Evolutionary conservation across 108 stramenopile species (phyloP).

Genomic region (Conticribra weissflogii): DNA sequence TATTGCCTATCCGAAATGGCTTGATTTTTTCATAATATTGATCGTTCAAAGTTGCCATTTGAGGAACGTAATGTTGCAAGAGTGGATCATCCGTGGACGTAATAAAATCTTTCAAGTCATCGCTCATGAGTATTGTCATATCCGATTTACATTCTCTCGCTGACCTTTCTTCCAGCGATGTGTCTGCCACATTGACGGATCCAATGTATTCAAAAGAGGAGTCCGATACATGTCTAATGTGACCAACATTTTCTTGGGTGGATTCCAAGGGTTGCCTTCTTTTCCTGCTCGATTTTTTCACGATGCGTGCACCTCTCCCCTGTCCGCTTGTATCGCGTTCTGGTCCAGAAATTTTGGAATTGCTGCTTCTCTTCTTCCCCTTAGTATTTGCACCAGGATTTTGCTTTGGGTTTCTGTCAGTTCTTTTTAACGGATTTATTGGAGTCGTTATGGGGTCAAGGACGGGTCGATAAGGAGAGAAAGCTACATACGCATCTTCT

Average conservation of each 20-base stretch:
- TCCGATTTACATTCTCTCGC: neutral
- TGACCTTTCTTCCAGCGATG: neutral
- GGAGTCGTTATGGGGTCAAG: no score
- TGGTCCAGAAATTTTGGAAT: neutral
- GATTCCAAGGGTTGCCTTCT: neutral
- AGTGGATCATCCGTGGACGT: conserved; percentile 1
- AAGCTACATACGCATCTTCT: conserved; percentile 10
- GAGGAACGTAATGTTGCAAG: conserved; percentile 23
- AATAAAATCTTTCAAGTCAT: neutral
- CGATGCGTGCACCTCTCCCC: neutral
- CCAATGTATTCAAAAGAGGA: neutral
- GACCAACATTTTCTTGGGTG: neutral
- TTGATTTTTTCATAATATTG: conserved; percentile 29
- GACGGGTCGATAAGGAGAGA: conserved; percentile 12
- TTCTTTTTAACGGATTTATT: no score
- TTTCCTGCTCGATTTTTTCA: neutral
- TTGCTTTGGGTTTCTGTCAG: no score
- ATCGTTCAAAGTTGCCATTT: conserved; percentile 20
- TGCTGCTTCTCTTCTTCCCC: neutral
- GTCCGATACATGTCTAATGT: no score
- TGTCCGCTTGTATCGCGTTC: neutral
- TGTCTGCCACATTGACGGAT: neutral
- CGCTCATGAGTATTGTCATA: neutral
- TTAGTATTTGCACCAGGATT: conserved; percentile 1
- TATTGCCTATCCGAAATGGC: conserved; percentile 29